Evolutionary conservation across 139 green algal species (phyloP), one percentile per base, ranked within the genome.

Genomic region (Volvox africanus): DNA sequence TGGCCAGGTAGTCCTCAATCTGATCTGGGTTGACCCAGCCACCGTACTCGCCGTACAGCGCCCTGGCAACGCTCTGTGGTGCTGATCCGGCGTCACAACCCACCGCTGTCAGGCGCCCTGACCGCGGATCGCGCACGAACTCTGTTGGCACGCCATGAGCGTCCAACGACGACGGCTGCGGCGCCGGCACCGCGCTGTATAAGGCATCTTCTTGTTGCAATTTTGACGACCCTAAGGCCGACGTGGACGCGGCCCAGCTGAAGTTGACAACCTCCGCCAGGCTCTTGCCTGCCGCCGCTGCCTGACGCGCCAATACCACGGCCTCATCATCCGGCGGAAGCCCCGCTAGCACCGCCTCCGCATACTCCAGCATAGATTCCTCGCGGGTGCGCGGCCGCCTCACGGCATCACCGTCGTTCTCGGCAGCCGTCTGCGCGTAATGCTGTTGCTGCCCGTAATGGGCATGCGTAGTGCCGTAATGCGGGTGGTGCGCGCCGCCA

Each of bases 301-400:
- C 95, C 82, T 94, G 55, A 18, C 86, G 88, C 2, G 94, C 89
- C 30, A 96, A 50, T 62, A 91, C 50, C 35, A 97, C 95, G 0
- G 93, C 93, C 79, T 96, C 95, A 28, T 97, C 95, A 33, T 96
- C 80, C 1, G 93, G 89, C 0, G 95, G 95, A 61, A 97, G 91
- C 1, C 93, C 94, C 30, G 81, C 88, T 14, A 96, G 71, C 12
- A 93, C 94, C 28, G 94, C 94, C 16, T 88, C 85, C 22, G 94
- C 94, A 28, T 91, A 93, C 44, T 80, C 80, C 30, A 80, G 37
- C 87, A 68, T 82, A 61, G 30, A 86, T 61, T 55, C 87, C 88
- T 91, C 90, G 1, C 84, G 50, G 71, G 55, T 89, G 20, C 36
- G 33, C 2, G 76, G 87, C 35, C n/a, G 77, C 17, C 37, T 35